Conservation (phyloP, 805 yeast species). For the Candida coquimbonensis region DNA sequence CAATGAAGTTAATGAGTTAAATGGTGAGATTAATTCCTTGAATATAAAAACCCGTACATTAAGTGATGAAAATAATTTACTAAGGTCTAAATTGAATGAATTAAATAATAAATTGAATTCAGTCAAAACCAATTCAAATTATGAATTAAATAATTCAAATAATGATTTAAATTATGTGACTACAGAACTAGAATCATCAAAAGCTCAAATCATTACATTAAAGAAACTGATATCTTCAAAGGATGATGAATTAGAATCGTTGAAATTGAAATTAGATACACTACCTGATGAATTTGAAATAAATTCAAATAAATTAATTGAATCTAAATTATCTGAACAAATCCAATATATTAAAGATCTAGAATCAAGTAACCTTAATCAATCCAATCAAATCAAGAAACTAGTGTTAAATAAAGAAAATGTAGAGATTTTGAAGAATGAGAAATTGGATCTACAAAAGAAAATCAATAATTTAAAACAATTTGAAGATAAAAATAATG, state of each 20-base stretch:
- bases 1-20: constrained; percentile 10
- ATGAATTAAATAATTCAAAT: background rate
- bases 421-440: constrained; percentile 48
- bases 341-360: constrained; percentile 36
- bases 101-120: background rate
- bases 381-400: constrained; percentile 44
- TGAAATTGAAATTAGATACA: constrained; percentile 27
- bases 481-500: constrained; percentile 38
- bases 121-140: background rate
- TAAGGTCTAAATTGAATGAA: constrained; percentile 3
- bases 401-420: constrained; percentile 40
- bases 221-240: constrained; percentile 7
- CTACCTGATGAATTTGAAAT: constrained; percentile 34
- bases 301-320: constrained; percentile 23
- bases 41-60: constrained; percentile 8
- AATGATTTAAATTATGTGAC: background rate
- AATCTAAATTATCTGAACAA: constrained; percentile 33
- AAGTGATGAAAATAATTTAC: constrained; percentile 2
- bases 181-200: background rate
- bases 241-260: constrained; percentile 22
- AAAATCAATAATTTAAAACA: constrained; percentile 33
- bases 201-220: background rate
- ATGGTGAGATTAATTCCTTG: constrained; percentile 12
- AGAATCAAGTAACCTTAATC: constrained; percentile 46
- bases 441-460: constrained; percentile 36